A percentile compares a stretch with the other conserved stretches of the same genome.
phyloP scores from a whole-genome alignment of 257 asterid species.

The Euphrasia confusa region DNA sequence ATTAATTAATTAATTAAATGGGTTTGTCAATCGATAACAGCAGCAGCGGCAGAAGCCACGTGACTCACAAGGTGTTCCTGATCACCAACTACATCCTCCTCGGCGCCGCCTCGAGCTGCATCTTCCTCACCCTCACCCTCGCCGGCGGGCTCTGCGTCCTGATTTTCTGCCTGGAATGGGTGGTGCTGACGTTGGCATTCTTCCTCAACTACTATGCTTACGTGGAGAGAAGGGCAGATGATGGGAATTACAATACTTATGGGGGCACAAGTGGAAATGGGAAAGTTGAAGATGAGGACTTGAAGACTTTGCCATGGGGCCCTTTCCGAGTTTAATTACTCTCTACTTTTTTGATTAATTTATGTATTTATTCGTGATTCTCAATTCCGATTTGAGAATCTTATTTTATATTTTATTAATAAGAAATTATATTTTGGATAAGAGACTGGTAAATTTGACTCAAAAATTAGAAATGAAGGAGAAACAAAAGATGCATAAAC shows the following conservation, averaged over 20 bases:
- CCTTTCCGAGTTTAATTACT: constrained; percentile 47
- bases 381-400: no score
- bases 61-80: constrained; percentile 50
- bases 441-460: no score
- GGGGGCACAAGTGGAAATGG: constrained; percentile 47
- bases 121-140: constrained; percentile 71
- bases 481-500: no score
- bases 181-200: constrained; percentile 69
- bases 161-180: constrained; percentile 82
- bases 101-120: constrained; percentile 73
- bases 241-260: not conserved
- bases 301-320: constrained; percentile 63
- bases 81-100: constrained; percentile 53
- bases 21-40: constrained; percentile 30
- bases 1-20: constrained; percentile 18
- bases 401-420: no score
- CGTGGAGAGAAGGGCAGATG: constrained; percentile 39
- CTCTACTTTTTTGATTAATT: not conserved
- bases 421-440: no score
- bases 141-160: constrained; percentile 68
- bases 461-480: no score
- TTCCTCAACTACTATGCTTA: constrained; percentile 68
- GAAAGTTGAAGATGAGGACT: constrained; percentile 56
- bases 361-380: not conserved
- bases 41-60: constrained; percentile 12